Conservation (phyloP, 768 basidiomycete species). For the Rhodotorula sphaerocarpa region DNA sequence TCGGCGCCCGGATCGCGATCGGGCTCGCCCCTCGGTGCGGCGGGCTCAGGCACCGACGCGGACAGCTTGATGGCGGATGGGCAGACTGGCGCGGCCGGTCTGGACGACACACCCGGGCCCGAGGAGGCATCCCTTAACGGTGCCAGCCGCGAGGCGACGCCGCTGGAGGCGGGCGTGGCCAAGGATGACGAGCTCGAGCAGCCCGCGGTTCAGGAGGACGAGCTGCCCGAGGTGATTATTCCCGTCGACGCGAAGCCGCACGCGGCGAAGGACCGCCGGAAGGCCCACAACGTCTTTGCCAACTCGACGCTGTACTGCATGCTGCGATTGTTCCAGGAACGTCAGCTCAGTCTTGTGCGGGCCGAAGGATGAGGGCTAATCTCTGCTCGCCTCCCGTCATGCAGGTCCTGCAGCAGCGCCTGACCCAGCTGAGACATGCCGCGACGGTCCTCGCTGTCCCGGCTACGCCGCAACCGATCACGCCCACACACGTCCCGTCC, state of each 20-base stretch:
- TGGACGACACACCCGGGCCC: not conserved
- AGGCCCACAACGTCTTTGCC: conserved; percentile 57
- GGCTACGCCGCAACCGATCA: conserved; percentile 24
- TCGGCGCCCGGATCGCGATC: conserved; percentile 29
- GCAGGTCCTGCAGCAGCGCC: conserved; percentile 79
- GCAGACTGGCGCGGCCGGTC: not conserved
- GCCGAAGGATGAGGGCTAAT: not conserved
- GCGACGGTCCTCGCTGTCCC: conserved; percentile 28
- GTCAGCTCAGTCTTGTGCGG: conserved; percentile 34
- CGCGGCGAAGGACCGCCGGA: not conserved
- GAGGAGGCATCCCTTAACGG: not conserved
- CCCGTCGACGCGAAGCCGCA: conserved; percentile 15
- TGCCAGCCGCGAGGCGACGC: not conserved
- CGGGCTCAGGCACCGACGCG: conserved; percentile 2
- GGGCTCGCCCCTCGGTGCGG: conserved; percentile 2
- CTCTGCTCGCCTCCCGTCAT: not conserved
- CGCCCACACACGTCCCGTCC: conserved; percentile 45
- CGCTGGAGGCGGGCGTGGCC: not conserved
- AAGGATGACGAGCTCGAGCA: conserved; percentile 2
- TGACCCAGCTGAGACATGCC: conserved; percentile 68
- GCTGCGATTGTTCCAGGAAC: conserved; percentile 77
- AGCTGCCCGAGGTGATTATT: conserved; percentile 8
- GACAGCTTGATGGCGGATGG: conserved; percentile 23
- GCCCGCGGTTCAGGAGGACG: not conserved
- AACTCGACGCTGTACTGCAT: conserved; percentile 90